A percentile compares a stretch with the other conserved stretches of the same genome.
phyloP scores from a whole-genome alignment of 1,284 basidiomycete genomes.

The Tylopilus orsonianus region DNA sequence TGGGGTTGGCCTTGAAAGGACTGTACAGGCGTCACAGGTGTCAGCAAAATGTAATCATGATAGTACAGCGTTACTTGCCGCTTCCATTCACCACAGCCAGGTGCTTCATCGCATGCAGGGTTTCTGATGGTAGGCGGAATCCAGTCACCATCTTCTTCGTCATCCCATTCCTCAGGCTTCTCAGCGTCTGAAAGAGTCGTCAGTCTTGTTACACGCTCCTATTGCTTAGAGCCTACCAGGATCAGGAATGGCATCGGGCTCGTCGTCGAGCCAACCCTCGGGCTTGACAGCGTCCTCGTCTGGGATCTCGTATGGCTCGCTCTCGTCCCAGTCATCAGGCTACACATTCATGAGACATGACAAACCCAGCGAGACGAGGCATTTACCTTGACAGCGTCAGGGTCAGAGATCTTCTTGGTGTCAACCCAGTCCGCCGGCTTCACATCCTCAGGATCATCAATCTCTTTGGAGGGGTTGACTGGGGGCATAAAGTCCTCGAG shows the following conservation, averaged over 20 bases:
- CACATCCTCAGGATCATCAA: conserved; percentile 88
- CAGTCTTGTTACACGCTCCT: neutral
- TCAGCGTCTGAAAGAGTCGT: conserved; percentile 59
- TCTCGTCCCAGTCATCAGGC: conserved; percentile 97
- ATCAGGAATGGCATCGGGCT: conserved; percentile 81
- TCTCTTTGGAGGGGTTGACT: conserved; percentile 91
- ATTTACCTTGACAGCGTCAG: conserved; percentile 77
- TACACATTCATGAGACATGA: conserved; percentile 25
- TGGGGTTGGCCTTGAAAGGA: conserved; percentile 88
- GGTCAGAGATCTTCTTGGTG: conserved; percentile 81
- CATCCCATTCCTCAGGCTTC: conserved; percentile 99
- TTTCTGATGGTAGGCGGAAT: conserved; percentile 86
- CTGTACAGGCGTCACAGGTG: conserved; percentile 36
- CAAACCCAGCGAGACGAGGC: neutral
- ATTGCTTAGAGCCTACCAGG: conserved; percentile 54
- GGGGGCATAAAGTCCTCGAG: conserved; percentile 95
- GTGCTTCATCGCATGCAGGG: conserved; percentile 85
- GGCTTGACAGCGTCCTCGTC: conserved; percentile 90
- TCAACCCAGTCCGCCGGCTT: conserved; percentile 97
- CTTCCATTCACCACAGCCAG: conserved; percentile 95
- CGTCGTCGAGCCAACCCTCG: conserved; percentile 94
- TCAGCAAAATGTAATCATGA: conserved; percentile 11
- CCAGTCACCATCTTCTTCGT: conserved; percentile 99
- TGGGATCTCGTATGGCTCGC: conserved; percentile 85
- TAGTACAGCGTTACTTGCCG: conserved; percentile 42